Evolutionary conservation across 495 filamentous ascomycete species (phyloP).

Genomic region (Neurospora sp.): DNA sequence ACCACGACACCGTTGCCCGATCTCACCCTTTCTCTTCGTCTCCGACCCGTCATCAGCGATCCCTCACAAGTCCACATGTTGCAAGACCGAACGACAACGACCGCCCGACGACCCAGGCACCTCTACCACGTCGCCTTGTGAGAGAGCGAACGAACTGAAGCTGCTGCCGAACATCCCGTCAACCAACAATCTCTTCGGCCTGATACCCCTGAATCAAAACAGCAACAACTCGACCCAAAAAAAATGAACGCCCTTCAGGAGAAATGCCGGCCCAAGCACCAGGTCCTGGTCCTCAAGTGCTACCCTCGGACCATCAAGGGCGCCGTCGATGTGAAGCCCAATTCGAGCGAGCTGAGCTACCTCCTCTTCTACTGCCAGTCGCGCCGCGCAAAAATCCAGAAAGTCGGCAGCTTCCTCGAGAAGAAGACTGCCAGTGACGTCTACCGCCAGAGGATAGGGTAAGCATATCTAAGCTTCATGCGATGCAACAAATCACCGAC

Average conservation of each 20-base stretch:
- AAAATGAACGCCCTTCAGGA: constrained; percentile 48
- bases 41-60: not conserved
- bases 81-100: not conserved
- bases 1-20: not conserved
- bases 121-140: not conserved
- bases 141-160: not conserved
- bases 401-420: constrained; percentile 83
- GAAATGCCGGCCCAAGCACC: constrained; percentile 76
- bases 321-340: constrained; percentile 80
- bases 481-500: not conserved
- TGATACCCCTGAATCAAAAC: not conserved
- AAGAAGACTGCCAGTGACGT: constrained; percentile 84
- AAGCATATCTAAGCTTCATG: constrained; percentile 23
- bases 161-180: not conserved
- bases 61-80: not conserved
- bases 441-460: constrained; percentile 71
- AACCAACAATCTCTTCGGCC: not conserved
- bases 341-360: constrained; percentile 89
- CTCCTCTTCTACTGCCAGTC: constrained; percentile 91
- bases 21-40: not conserved
- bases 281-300: constrained; percentile 86
- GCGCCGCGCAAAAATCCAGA: constrained; percentile 84
- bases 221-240: constrained; percentile 2
- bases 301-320: constrained; percentile 85
- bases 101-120: not conserved